A percentile compares a stretch with the other conserved stretches of the same genome.
These are phyloP conservation scores for Saccharomycopsis babjevae DNA, from an alignment of 805 yeast species.

Conservation along the genomic window DNA sequence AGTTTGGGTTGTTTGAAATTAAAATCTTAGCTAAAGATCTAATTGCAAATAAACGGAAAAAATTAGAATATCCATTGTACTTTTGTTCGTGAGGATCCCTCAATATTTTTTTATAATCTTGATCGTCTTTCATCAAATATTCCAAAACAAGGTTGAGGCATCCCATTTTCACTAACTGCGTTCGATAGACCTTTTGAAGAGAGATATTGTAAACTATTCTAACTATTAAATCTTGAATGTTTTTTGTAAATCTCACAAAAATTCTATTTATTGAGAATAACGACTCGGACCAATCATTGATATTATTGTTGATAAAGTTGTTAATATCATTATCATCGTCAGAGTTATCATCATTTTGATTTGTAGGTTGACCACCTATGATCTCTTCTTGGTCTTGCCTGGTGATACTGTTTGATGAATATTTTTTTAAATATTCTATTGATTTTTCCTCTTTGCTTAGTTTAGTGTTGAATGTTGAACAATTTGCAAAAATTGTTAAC, in stretches of 20 bases:
- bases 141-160: conserved; percentile 31
- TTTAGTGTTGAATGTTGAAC: conserved; percentile 27
- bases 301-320: conserved; percentile 21
- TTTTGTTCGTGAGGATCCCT: conserved; percentile 20
- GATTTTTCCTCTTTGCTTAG: conserved; percentile 27
- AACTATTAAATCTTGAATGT: conserved; percentile 26
- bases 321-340: conserved; percentile 18
- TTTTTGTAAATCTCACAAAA: conserved; percentile 16
- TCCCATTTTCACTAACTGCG: conserved; percentile 38
- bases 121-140: conserved; percentile 29
- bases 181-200: conserved; percentile 21
- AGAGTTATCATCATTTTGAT: conserved; percentile 7
- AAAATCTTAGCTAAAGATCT: conserved; percentile 36
- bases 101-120: conserved; percentile 20
- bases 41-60: conserved; percentile 27
- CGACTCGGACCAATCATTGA: neutral
- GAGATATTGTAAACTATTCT: conserved; percentile 30
- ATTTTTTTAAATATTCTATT: conserved; percentile 29
- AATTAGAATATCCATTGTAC: conserved; percentile 3
- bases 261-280: conserved; percentile 2
- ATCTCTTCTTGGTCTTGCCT: neutral
- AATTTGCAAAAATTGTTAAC: conserved; percentile 31
- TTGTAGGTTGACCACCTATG: neutral
- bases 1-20: conserved; percentile 33
- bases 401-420: conserved; percentile 25